These are phyloP conservation scores for Neonectria faginata DNA, from an alignment of 2,329 filamentous ascomycete species.

Conservation along the genomic window DNA sequence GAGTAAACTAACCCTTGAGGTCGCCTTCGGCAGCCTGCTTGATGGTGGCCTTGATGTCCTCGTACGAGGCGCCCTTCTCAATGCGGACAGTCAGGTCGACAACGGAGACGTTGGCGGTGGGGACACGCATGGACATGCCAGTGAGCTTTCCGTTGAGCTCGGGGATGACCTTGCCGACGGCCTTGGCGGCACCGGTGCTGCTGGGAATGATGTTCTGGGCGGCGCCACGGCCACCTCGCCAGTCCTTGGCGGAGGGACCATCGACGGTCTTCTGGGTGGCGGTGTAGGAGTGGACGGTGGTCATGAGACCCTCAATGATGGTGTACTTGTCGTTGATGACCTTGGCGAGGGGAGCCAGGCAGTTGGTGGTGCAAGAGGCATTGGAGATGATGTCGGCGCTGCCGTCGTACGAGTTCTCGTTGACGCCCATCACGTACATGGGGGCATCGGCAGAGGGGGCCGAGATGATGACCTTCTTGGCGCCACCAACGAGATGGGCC, in stretches of 20 bases:
- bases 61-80: conserved; percentile 89
- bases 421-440: conserved; percentile 99
- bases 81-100: conserved; percentile 96
- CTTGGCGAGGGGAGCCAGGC: conserved; percentile 98
- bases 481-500: conserved; percentile 94
- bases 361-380: conserved; percentile 99
- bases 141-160: conserved; percentile 99
- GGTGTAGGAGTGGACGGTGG: conserved; percentile 99
- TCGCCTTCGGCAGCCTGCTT: conserved; percentile 86
- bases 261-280: conserved; percentile 99
- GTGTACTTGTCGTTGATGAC: conserved; percentile 98
- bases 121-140: conserved; percentile 99
- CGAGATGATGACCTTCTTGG: conserved; percentile 97
- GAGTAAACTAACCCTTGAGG: conserved; percentile 80
- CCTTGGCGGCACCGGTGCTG: conserved; percentile 99
- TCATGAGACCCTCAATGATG: conserved; percentile 99
- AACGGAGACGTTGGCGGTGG: conserved; percentile 98
- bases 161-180: conserved; percentile 99
- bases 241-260: conserved; percentile 97
- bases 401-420: conserved; percentile 92
- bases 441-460: conserved; percentile 94
- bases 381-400: conserved; percentile 96
- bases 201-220: conserved; percentile 99
- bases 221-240: conserved; percentile 98
- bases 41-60: conserved; percentile 92